phyloP scores from a whole-genome alignment of 2,329 filamentous ascomycete genomes.

The Colletotrichum phormii region DNA sequence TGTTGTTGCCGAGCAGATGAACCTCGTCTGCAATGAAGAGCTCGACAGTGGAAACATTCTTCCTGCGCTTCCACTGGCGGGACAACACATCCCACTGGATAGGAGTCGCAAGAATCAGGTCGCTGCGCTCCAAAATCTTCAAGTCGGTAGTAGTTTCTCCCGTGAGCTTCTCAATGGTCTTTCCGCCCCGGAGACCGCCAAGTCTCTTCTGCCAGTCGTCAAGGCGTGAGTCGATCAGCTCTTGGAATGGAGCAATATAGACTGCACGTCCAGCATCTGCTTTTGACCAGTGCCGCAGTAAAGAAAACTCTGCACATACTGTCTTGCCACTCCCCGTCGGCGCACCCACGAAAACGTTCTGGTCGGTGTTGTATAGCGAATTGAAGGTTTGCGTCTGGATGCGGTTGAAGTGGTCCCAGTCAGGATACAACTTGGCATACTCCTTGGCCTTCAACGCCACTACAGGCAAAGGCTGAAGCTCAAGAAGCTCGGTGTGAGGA shows the following conservation, averaged over 20 bases:
- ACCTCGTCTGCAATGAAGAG: slow-evolving; percentile 96
- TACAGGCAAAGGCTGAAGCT: slow-evolving; percentile 91
- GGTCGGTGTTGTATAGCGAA: slow-evolving; percentile 88
- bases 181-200: slow-evolving; percentile 79
- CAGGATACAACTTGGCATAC: slow-evolving; percentile 82
- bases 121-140: slow-evolving; percentile 86
- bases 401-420: slow-evolving; percentile 93
- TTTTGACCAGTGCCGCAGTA: slow-evolving; percentile 88
- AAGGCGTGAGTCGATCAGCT: slow-evolving; percentile 84
- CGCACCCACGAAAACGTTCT: slow-evolving; percentile 94
- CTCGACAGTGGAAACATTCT: slow-evolving; percentile 91
- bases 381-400: slow-evolving; percentile 98
- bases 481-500: slow-evolving; percentile 89
- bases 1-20: slow-evolving; percentile 88
- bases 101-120: slow-evolving; percentile 92
- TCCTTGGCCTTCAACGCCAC: slow-evolving; percentile 89
- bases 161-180: slow-evolving; percentile 91
- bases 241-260: slow-evolving; percentile 95
- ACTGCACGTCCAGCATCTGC: slow-evolving; percentile 79
- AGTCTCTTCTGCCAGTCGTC: slow-evolving; percentile 90
- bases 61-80: slow-evolving; percentile 94
- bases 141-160: slow-evolving; percentile 93
- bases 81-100: slow-evolving; percentile 96
- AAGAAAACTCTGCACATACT: slow-evolving; percentile 92
- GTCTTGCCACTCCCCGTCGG: slow-evolving; percentile 97